Conservation (phyloP, 495 filamentous ascomycete species). For the Hypoxylon trugodes region DNA sequence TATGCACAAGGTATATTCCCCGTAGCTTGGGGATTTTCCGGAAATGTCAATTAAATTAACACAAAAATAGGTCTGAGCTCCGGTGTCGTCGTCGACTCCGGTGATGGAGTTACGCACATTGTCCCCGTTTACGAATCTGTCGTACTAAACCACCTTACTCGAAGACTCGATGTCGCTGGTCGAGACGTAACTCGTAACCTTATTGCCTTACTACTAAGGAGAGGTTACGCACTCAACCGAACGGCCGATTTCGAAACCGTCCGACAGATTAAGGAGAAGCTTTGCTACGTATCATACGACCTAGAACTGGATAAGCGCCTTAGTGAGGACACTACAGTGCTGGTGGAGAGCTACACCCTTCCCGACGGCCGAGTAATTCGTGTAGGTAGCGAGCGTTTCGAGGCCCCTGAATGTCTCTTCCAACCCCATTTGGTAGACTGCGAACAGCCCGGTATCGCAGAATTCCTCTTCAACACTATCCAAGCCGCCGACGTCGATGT, state of each 20-base stretch:
- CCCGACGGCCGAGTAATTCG: conserved; percentile 96
- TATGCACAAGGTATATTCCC: conserved; percentile 87
- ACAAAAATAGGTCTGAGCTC: conserved; percentile 77
- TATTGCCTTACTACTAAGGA: conserved; percentile 91
- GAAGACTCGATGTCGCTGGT: conserved; percentile 91
- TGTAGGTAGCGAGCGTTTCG: conserved; percentile 95
- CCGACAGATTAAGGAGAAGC: conserved; percentile 99
- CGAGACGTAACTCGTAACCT: conserved; percentile 97
- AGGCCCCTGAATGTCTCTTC: conserved; percentile 98
- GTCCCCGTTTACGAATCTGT: conserved; percentile 98
- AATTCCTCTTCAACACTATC: conserved; percentile 98
- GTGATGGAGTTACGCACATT: conserved; percentile 97
- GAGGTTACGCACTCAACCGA: conserved; percentile 96
- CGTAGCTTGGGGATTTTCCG: not conserved
- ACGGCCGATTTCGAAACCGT: conserved; percentile 99
- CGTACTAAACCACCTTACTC: conserved; percentile 95
- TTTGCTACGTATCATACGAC: conserved; percentile 99
- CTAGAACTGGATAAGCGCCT: conserved; percentile 94
- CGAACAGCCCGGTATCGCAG: conserved; percentile 95
- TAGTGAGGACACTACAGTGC: conserved; percentile 95
- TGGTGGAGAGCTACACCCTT: conserved; percentile 96
- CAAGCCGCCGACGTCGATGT: conserved; percentile 96
- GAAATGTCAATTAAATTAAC: too few species aligned
- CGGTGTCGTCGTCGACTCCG: conserved; percentile 96
- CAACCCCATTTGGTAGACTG: conserved; percentile 98